Conservation (phyloP, 352 stramenopile genomes). For the Pythium oligandrum region DNA sequence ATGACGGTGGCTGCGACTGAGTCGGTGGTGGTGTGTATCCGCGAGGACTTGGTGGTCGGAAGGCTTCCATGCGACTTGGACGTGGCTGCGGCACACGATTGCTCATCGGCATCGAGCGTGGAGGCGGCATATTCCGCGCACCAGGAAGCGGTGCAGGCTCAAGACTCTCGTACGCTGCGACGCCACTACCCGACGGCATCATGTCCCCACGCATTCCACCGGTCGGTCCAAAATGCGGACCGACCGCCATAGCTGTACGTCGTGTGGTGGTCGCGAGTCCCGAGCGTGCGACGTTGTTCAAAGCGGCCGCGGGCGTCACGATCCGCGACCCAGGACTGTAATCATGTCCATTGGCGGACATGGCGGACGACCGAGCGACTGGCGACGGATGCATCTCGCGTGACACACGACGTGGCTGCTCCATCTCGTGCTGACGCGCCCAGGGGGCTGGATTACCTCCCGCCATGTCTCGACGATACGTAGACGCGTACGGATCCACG, state of each 20-base stretch:
- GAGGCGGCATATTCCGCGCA: no score
- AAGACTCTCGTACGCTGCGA: no score
- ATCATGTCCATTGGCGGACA: neutral
- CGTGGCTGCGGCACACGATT: no score
- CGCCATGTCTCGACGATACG: no score
- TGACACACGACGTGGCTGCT: conserved; percentile 28
- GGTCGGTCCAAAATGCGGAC: neutral
- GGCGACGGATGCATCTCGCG: conserved; percentile 23
- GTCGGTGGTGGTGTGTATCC: no score
- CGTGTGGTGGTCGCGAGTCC: no score
- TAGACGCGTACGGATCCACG: neutral
- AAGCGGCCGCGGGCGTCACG: conserved; percentile 16
- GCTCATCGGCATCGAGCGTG: no score
- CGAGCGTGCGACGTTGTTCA: conserved; percentile 8
- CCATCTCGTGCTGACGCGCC: conserved; percentile 18
- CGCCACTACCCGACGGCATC: no score
- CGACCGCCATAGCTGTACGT: neutral
- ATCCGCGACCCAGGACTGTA: conserved; percentile 22
- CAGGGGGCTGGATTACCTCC: conserved; percentile 2
- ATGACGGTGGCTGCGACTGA: no score
- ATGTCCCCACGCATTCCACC: neutral
- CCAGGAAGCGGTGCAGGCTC: no score
- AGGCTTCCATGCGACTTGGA: no score
- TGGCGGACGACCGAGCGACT: neutral
- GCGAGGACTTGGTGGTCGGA: no score